Percentiles rank a stretch among this genome's conserved stretches.
Conservation (phyloP, 2,329 filamentous ascomycete genomes). For the Aspergillus sp. region DNA sequence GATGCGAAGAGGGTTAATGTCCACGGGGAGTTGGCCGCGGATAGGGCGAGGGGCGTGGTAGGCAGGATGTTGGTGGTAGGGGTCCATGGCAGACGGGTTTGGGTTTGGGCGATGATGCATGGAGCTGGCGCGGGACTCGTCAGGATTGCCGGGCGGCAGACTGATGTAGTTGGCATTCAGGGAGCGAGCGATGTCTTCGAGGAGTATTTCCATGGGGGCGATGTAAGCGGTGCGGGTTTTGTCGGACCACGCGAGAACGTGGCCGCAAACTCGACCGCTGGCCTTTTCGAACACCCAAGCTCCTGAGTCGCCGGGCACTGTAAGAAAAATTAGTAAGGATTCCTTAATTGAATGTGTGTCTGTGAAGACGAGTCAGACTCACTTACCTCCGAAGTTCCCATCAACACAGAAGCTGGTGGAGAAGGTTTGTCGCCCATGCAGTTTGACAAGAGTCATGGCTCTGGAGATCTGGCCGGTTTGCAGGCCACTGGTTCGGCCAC, state of each 20-base stretch:
- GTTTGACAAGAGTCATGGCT: slow-evolving; percentile 79
- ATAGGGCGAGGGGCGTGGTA: slow-evolving; percentile 27
- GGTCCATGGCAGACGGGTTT: slow-evolving; percentile 9
- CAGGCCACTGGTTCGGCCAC: slow-evolving; percentile 82
- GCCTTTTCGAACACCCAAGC: slow-evolving; percentile 87
- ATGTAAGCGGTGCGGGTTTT: slow-evolving; percentile 84
- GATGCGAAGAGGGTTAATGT: slow-evolving; percentile 28
- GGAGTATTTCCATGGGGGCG: slow-evolving; percentile 87
- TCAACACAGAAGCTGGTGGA: slow-evolving; percentile 69
- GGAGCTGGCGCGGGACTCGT: slow-evolving; percentile 28
- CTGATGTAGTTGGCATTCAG: slow-evolving; percentile 70
- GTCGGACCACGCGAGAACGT: slow-evolving; percentile 85
- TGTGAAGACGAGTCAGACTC: slow-evolving; percentile 20
- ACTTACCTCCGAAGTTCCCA: slow-evolving; percentile 59
- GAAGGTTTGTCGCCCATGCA: slow-evolving; percentile 79
- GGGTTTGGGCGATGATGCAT: slow-evolving; percentile 18
- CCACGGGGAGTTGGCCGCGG: slow-evolving; percentile 31
- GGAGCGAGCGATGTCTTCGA: slow-evolving; percentile 81
- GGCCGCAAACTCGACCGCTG: slow-evolving; percentile 79
- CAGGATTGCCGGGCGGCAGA: slow-evolving; percentile 59
- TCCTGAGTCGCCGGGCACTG: slow-evolving; percentile 83
- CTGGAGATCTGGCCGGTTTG: slow-evolving; percentile 76
- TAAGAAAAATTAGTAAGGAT: slow-evolving; percentile 3
- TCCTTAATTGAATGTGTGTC: background rate
- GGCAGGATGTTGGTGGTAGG: slow-evolving; percentile 23